Evolutionary conservation across 164 flowering plant genomes (phyloP), one percentile per base, ranked within the genome.

Genomic region (Brasenia schreberi): DNA sequence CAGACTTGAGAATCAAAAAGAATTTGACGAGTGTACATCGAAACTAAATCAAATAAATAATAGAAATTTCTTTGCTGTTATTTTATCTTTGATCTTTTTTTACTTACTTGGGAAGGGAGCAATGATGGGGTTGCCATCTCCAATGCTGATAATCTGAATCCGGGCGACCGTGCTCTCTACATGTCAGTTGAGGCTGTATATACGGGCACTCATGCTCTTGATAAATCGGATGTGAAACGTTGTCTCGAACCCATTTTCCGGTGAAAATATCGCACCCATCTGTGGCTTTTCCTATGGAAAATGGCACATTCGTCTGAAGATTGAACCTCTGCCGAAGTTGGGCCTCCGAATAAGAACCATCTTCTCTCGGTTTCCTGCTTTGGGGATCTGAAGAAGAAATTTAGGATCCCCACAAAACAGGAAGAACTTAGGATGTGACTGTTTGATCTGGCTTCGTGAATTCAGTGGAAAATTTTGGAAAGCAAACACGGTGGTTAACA

Each of bases 61-160:
- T 23, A 23, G 27, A 23, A 23, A 23, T 23, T 23, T 23, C 27
- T 23, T 23, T 23, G 27, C 27, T 23, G 27, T 23, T 23, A 23
- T 23, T 23, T 23, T 23, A 0, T 23, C 27, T 23, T 23, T 23
- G 2, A 23, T 23, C 2, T 23, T 23, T 23, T 23, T 23, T 23
- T 23, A 7, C 53, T 9, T 68, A 90, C 98, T 85, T 85, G 67
- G 92, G 92, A 59, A 90, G 85, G 52, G 72, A 68, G 62, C 96
- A 92, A 23, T 75, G 84, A 71, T 88, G 83, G 39, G 98, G 98
- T 61, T 92, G 85, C 98, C 98, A 92, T 81, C 94, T 76, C 94
- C 87, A 82, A 19, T 69, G 67, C 79, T 85, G 97, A 64, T 88
- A 88, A 4, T 74, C 85, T 63, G 62, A 78, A 0, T 92, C 98